phyloP scores from a whole-genome alignment of 441 rosid genomes.

The Cnidoscolus chayamansa region DNA sequence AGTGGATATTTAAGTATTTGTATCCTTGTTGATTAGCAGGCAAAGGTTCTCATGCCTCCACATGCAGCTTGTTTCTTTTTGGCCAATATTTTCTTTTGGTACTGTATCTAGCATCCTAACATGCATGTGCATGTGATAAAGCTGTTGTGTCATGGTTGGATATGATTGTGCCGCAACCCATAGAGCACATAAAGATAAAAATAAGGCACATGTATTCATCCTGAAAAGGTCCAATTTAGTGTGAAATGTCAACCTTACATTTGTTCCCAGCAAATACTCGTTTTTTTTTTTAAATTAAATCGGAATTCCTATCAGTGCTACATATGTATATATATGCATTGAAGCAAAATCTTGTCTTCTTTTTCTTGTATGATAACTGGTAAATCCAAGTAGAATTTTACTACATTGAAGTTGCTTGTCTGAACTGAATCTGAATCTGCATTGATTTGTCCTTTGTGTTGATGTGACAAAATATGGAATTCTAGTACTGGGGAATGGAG shows the following conservation, averaged over 20 bases:
- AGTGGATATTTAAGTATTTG: neutral
- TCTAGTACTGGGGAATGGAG: neutral
- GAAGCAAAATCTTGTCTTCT: too few relatives aligned
- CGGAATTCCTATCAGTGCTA: neutral
- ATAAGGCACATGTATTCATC: conserved; percentile 4
- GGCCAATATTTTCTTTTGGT: conserved; percentile 6
- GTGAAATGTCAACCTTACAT: neutral
- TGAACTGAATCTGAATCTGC: neutral
- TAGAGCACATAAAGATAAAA: neutral
- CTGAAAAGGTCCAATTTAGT: neutral
- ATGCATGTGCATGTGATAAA: conserved; percentile 19
- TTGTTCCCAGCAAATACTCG: neutral
- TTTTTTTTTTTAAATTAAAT: neutral
- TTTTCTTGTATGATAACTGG: neutral
- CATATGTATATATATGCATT: neutral
- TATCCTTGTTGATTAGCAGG: neutral
- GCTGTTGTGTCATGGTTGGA: conserved; percentile 7
- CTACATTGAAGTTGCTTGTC: neutral
- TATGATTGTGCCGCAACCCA: neutral
- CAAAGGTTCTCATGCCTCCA: conserved; percentile 15
- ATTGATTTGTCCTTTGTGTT: neutral
- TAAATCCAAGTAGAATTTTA: neutral
- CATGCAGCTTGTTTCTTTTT: conserved; percentile 11
- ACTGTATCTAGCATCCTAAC: neutral
- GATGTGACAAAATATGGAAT: neutral